Conservation (phyloP, 495 filamentous ascomycete genomes). For the Polyplosphaeria fusca region DNA sequence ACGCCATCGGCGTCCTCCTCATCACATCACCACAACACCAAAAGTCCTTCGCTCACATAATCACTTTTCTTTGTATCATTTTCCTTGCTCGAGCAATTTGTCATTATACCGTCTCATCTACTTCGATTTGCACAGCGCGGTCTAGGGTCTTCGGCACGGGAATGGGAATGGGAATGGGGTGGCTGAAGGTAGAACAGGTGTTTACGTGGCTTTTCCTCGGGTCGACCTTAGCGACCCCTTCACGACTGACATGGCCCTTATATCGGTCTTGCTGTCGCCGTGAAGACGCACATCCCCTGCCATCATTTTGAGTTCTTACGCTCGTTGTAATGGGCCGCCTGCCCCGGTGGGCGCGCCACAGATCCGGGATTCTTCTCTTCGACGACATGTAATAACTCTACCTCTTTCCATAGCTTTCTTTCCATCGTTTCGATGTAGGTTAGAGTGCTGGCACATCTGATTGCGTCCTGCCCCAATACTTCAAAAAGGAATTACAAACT, state of each 20-base stretch:
- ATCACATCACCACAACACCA: constrained; percentile 2
- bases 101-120: neutral
- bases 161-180: too few relatives aligned
- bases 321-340: constrained; percentile 51
- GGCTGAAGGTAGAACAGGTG: neutral
- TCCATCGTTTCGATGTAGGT: constrained; percentile 5
- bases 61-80: constrained; percentile 29
- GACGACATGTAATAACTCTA: constrained; percentile 6
- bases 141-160: neutral
- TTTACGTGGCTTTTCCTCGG: neutral
- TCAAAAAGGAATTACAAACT: neutral
- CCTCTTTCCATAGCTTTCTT: neutral
- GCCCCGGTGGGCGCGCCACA: neutral
- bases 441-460: constrained; percentile 7
- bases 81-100: constrained; percentile 9
- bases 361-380: constrained; percentile 23
- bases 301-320: constrained; percentile 44
- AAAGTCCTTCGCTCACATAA: constrained; percentile 31
- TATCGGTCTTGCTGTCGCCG: constrained; percentile 9
- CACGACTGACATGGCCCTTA: constrained; percentile 14
- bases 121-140: neutral
- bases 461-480: neutral
- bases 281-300: neutral
- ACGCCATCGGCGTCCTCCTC: constrained; percentile 13
- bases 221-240: too few relatives aligned